Percentiles rank a stretch among this genome's conserved stretches.
Evolutionary conservation across 192 early-diverging fungal species (phyloP).

Genomic region (Podila minutissima): DNA sequence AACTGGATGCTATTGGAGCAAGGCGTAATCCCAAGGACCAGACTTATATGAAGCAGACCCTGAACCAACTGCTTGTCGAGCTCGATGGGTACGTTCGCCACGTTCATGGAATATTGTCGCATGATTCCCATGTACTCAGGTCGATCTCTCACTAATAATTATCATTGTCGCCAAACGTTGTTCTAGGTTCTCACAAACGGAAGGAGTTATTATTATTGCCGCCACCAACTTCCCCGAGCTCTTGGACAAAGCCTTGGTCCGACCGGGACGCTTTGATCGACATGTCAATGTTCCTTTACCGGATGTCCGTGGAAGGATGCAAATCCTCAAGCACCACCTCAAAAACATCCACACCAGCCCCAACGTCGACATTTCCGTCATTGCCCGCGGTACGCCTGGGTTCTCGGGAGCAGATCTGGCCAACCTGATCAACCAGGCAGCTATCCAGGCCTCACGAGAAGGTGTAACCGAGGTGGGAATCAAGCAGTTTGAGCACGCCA

Average conservation of each 20-base stretch:
- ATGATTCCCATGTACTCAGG: neutral
- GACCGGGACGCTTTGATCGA: constrained; percentile 98
- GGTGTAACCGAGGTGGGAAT: constrained; percentile 75
- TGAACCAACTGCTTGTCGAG: constrained; percentile 99
- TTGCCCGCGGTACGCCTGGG: constrained; percentile 97
- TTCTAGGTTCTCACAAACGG: constrained; percentile 83
- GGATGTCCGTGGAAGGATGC: constrained; percentile 94
- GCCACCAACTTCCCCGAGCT: constrained; percentile 99
- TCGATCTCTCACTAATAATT: neutral
- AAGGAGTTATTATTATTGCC: constrained; percentile 98
- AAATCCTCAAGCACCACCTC: constrained; percentile 93
- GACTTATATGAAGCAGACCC: constrained; percentile 96
- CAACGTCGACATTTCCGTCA: constrained; percentile 82
- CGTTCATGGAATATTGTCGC: neutral
- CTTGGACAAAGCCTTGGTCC: constrained; percentile 95
- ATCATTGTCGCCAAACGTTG: neutral
- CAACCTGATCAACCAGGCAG: constrained; percentile 97
- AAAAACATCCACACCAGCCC: constrained; percentile 77
- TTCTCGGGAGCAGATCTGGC: constrained; percentile 99
- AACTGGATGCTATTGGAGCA: constrained; percentile 97
- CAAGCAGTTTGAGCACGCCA: constrained; percentile 94
- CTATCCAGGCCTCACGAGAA: constrained; percentile 92
- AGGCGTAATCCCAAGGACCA: constrained; percentile 95
- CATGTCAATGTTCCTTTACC: constrained; percentile 94
- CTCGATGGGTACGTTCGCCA: constrained; percentile 79